These are phyloP conservation scores for Penicillium coprophilum DNA, from an alignment of 495 filamentous ascomycete genomes.

Conservation along the genomic window DNA sequence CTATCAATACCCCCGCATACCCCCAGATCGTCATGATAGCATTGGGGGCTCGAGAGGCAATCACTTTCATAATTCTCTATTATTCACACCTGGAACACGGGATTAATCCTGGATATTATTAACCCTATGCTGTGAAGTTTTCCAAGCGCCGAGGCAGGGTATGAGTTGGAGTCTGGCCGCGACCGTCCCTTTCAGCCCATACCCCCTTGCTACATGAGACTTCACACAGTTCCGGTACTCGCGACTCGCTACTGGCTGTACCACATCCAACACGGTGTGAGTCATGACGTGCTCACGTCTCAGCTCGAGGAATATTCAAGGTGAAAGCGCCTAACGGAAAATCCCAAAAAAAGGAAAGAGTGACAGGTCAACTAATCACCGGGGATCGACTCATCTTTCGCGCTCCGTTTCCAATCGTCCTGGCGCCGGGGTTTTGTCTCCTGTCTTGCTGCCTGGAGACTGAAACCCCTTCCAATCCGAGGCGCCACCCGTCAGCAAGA, in stretches of 20 bases:
- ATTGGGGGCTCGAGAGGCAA: not conserved
- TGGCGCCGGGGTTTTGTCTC: not conserved
- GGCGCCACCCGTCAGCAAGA: slow-evolving; percentile 1
- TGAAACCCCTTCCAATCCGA: slow-evolving; percentile 18
- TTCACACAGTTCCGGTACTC: not conserved
- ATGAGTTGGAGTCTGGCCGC: not conserved
- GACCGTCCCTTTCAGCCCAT: not conserved
- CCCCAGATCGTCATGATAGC: slow-evolving; percentile 3
- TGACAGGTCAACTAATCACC: not conserved
- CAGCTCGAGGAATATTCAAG: not conserved
- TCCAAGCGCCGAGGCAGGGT: not conserved
- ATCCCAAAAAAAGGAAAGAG: not conserved
- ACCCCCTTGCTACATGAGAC: not conserved
- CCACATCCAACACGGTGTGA: slow-evolving; percentile 4
- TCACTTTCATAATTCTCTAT: not conserved
- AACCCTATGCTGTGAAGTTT: not conserved
- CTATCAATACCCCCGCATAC: not conserved
- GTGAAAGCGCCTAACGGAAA: not conserved
- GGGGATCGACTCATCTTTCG: slow-evolving; percentile 2
- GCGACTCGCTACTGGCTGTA: not conserved
- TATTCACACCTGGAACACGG: not conserved
- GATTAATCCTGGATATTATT: not conserved
- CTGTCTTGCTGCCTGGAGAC: slow-evolving; percentile 15
- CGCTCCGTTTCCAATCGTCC: slow-evolving; percentile 25
- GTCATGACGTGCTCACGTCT: slow-evolving; percentile 17